These are phyloP conservation scores for Erigeron philadelphicus DNA, from an alignment of 140 eudicot species.

Conservation along the genomic window DNA sequence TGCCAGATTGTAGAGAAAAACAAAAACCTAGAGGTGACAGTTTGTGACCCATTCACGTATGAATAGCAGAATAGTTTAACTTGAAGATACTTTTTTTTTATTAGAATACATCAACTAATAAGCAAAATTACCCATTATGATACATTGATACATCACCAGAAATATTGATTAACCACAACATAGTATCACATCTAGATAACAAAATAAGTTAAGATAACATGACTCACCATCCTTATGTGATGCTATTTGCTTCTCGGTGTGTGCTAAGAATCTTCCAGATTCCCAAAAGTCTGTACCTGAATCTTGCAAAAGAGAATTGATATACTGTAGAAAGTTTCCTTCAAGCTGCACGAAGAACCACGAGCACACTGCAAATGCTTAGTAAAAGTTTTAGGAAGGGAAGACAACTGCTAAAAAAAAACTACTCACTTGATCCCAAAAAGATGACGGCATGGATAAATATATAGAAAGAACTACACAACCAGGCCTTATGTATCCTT, in stretches of 20 bases:
- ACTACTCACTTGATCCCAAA: conserved; percentile 78
- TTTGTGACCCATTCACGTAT: neutral
- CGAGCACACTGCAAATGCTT: conserved; percentile 25
- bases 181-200: neutral
- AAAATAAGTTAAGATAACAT: neutral
- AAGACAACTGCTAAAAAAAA: neutral
- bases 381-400: conserved; percentile 19
- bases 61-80: neutral
- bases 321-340: conserved; percentile 44
- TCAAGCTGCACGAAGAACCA: conserved; percentile 61
- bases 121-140: neutral
- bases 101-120: no score
- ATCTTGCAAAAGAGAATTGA: conserved; percentile 48
- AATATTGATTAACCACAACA: neutral
- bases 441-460: conserved; percentile 65
- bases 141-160: neutral
- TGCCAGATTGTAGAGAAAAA: neutral
- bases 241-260: conserved; percentile 68
- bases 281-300: conserved; percentile 62
- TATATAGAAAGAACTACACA: conserved; percentile 77
- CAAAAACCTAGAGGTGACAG: neutral
- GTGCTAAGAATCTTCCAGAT: conserved; percentile 67
- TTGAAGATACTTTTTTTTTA: no score
- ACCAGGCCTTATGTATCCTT: conserved; percentile 96
- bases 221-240: conserved; percentile 66